Evolutionary conservation across 768 basidiomycete genomes (phyloP).

Genomic region (Cyclocybe aegerita): DNA sequence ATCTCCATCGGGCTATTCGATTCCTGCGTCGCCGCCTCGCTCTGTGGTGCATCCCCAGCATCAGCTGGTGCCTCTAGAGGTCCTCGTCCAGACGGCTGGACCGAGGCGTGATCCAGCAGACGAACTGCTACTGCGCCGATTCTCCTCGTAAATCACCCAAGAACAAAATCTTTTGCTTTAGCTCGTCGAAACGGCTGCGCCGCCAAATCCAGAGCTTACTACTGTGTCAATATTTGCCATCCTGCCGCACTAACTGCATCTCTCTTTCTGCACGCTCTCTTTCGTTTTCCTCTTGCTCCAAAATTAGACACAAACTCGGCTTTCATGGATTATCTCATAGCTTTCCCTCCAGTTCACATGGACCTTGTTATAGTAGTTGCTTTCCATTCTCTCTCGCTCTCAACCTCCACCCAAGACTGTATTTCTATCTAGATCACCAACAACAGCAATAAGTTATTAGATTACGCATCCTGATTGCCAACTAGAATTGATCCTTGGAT

Average conservation of each 20-base stretch:
- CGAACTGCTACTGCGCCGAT: slow-evolving; percentile 61
- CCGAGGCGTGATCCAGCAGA: slow-evolving; percentile 63
- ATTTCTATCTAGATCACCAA: slow-evolving; percentile 20
- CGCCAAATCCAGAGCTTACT: background rate
- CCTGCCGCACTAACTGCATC: slow-evolving; percentile 5
- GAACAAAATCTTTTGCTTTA: background rate
- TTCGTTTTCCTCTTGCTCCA: background rate
- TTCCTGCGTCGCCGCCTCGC: slow-evolving; percentile 36
- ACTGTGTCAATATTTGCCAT: background rate
- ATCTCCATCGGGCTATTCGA: slow-evolving; percentile 32
- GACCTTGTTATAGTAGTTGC: slow-evolving; percentile 8
- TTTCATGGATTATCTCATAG: slow-evolving; percentile 12
- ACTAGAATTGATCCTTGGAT: background rate
- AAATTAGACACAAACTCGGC: slow-evolving; percentile 15
- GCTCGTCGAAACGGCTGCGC: slow-evolving; percentile 1
- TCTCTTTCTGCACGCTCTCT: background rate
- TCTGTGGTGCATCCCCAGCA: slow-evolving; percentile 26
- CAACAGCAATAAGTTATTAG: background rate
- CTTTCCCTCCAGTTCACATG: slow-evolving; percentile 12
- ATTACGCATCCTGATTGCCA: background rate
- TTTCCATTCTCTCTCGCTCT: slow-evolving; percentile 3
- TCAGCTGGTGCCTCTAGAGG: slow-evolving; percentile 61
- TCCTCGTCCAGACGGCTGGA: slow-evolving; percentile 54
- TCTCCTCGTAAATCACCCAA: slow-evolving; percentile 34
- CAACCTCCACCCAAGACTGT: slow-evolving; percentile 11